Conservation (phyloP, 2,329 filamentous ascomycete species). For the Aspergillus floridensis region DNA sequence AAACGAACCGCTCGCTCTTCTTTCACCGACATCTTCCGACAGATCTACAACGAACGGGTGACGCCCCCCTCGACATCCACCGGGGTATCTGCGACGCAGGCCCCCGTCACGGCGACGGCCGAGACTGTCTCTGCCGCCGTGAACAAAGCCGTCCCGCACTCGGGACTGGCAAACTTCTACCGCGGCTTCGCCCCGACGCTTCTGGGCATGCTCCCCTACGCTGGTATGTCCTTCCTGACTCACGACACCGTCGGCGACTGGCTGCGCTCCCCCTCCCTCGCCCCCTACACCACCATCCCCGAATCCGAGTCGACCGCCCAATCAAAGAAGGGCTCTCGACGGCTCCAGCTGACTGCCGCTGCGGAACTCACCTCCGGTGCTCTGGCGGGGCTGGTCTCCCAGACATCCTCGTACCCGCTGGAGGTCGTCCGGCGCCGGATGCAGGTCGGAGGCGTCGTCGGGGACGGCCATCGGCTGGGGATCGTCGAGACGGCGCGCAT, state of each 20-base stretch:
- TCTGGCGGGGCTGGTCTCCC: conserved; percentile 80
- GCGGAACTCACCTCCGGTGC: conserved; percentile 84
- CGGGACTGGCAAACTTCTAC: conserved; percentile 86
- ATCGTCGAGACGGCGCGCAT: conserved; percentile 74
- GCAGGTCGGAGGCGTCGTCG: conserved; percentile 94
- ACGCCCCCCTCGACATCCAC: conserved; percentile 35
- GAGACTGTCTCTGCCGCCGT: conserved; percentile 39
- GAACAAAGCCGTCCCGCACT: conserved; percentile 56
- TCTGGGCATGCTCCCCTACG: conserved; percentile 94
- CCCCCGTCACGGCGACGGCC: conserved; percentile 39
- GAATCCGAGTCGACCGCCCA: conserved; percentile 47
- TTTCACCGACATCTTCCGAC: conserved; percentile 71
- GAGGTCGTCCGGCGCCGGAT: conserved; percentile 90
- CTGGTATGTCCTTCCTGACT: conserved; percentile 90
- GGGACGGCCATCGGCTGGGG: conserved; percentile 75
- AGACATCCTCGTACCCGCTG: conserved; percentile 89
- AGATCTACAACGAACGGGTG: conserved; percentile 79
- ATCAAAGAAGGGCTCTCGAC: conserved; percentile 51
- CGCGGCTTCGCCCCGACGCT: conserved; percentile 88
- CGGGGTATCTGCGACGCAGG: conserved; percentile 39
- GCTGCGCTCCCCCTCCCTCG: conserved; percentile 66
- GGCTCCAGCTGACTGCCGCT: conserved; percentile 74
- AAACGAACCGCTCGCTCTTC: conserved; percentile 68
- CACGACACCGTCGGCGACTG: conserved; percentile 88
- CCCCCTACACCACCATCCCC: conserved; percentile 72